Conservation (phyloP, 768 basidiomycete species). For the Chiua virens region DNA sequence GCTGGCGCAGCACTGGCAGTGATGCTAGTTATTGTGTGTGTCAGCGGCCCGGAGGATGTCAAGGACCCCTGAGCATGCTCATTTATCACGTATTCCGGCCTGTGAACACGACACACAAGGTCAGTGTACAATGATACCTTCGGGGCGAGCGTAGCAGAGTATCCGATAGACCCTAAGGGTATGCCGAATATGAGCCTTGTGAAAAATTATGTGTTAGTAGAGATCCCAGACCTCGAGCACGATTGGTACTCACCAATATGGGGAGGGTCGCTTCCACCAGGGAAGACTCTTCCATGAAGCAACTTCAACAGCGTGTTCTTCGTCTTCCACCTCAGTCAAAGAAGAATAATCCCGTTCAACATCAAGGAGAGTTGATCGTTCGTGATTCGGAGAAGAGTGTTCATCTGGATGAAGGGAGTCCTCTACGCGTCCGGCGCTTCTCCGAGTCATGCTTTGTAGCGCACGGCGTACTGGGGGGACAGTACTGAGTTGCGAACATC, state of each 20-base stretch:
- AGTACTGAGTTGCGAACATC: too few relatives aligned
- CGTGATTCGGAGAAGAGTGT: constrained; percentile 40
- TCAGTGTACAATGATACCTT: constrained; percentile 73
- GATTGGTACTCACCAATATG: constrained; percentile 57
- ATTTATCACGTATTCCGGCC: constrained; percentile 47
- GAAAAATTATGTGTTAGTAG: not conserved
- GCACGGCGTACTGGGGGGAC: not conserved
- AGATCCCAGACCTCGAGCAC: not conserved
- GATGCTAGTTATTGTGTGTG: not conserved
- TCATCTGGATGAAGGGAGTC: constrained; percentile 47
- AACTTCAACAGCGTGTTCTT: constrained; percentile 29
- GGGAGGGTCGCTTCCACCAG: constrained; percentile 77
- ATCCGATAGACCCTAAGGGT: constrained; percentile 56
- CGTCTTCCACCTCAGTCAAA: constrained; percentile 23
- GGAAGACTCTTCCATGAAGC: constrained; percentile 39
- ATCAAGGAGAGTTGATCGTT: constrained; percentile 36
- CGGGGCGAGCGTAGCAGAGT: constrained; percentile 61
- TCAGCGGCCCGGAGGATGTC: not conserved
- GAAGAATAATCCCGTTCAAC: constrained; percentile 7
- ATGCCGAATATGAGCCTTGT: constrained; percentile 57
- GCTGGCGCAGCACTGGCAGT: not conserved
- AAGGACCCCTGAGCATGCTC: not conserved
- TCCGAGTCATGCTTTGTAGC: constrained; percentile 15
- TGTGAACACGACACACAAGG: constrained; percentile 68
- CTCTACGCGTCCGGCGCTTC: not conserved